A percentile compares a stretch with the other conserved stretches of the same genome.
phyloP scores from a whole-genome alignment of 192 early-diverging fungal genomes.

The Obelidium mucronatum region DNA sequence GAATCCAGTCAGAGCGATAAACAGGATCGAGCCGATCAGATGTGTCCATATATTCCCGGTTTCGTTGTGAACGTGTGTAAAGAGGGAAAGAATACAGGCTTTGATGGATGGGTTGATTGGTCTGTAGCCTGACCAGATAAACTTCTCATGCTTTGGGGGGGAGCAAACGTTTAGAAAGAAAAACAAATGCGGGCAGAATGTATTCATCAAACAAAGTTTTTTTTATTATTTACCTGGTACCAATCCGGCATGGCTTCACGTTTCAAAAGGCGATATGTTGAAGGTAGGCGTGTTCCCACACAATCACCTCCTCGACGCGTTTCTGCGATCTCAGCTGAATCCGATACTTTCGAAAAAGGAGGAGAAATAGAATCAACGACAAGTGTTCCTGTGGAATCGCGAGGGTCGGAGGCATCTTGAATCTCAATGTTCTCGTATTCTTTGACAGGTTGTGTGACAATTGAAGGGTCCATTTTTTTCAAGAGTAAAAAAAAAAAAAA shows the following conservation, averaged over 20 bases:
- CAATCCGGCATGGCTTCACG: slow-evolving; percentile 40
- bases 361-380: not conserved
- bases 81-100: slow-evolving; percentile 75
- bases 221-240: slow-evolving; percentile 43
- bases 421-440: not conserved
- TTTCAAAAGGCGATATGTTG: not conserved
- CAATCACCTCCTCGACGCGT: not conserved
- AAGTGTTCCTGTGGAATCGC: not conserved
- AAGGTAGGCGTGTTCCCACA: not conserved
- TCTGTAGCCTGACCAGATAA: slow-evolving; percentile 84
- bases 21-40: slow-evolving; percentile 72
- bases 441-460: no score
- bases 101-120: slow-evolving; percentile 74
- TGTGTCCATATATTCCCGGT: slow-evolving; percentile 93
- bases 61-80: slow-evolving; percentile 93
- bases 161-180: no score
- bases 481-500: no score
- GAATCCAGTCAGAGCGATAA: slow-evolving; percentile 44
- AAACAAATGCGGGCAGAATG: no score
- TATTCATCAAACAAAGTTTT: no score
- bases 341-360: no score
- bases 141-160: slow-evolving; percentile 77
- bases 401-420: not conserved
- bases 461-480: no score
- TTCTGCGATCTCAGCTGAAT: no score